These are phyloP conservation scores for Leccinum solheimii DNA, from an alignment of 1,284 basidiomycete species.

Conservation along the genomic window DNA sequence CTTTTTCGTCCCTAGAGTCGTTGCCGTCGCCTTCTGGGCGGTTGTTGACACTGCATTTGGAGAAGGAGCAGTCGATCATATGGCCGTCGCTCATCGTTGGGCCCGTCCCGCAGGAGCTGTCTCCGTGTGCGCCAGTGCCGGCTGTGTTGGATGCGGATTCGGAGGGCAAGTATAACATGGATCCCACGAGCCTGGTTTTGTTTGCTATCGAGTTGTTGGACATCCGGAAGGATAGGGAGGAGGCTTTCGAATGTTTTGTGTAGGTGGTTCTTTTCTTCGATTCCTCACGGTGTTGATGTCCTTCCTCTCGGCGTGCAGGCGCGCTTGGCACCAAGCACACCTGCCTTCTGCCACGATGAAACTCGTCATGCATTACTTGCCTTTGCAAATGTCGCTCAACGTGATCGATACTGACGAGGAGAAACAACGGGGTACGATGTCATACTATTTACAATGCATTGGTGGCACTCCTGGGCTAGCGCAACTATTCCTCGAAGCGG, in stretches of 20 bases:
- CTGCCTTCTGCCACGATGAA: slow-evolving; percentile 73
- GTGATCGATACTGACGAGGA: slow-evolving; percentile 37
- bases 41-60: slow-evolving; percentile 71
- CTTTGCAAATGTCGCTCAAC: slow-evolving; percentile 47
- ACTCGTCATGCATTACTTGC: slow-evolving; percentile 67
- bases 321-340: slow-evolving; percentile 76
- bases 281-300: neutral
- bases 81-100: slow-evolving; percentile 78
- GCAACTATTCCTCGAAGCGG: slow-evolving; percentile 72
- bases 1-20: slow-evolving; percentile 73
- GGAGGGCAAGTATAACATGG: slow-evolving; percentile 73
- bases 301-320: slow-evolving; percentile 43
- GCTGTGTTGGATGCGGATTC: slow-evolving; percentile 51
- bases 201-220: slow-evolving; percentile 68
- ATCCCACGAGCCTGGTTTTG: slow-evolving; percentile 73
- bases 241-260: slow-evolving; percentile 79
- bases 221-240: slow-evolving; percentile 68
- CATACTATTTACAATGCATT: slow-evolving; percentile 63
- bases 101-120: slow-evolving; percentile 61
- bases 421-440: slow-evolving; percentile 48
- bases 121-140: slow-evolving; percentile 52
- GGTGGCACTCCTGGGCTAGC: slow-evolving; percentile 65
- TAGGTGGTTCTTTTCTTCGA: slow-evolving; percentile 39
- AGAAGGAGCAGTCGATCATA: slow-evolving; percentile 74
- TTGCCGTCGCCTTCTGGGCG: slow-evolving; percentile 59